These are phyloP conservation scores for Colletotrichum sp. DNA, from an alignment of 2,329 filamentous ascomycete species.

Conservation along the genomic window DNA sequence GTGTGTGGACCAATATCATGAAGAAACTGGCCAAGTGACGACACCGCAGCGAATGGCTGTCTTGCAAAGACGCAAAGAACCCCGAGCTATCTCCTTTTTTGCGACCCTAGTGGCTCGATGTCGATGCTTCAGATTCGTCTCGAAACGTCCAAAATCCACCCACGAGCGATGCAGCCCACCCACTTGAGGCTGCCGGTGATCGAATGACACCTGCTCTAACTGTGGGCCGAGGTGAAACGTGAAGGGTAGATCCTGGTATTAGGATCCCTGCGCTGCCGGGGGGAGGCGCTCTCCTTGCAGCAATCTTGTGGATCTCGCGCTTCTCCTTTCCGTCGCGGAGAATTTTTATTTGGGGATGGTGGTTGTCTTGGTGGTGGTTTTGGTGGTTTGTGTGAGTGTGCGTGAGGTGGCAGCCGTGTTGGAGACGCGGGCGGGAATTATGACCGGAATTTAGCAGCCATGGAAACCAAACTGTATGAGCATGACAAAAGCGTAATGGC, in stretches of 20 bases:
- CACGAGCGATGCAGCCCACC: not conserved
- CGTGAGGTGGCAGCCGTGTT: not conserved
- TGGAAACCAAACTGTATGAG: not conserved
- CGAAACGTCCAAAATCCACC: not conserved
- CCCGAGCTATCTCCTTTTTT: not conserved
- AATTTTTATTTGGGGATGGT: not conserved
- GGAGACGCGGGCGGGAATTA: not conserved
- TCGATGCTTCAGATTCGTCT: conserved; percentile 22
- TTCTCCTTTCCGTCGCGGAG: conserved; percentile 18
- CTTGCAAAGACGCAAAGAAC: not conserved
- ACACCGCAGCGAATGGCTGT: not conserved
- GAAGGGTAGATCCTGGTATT: not conserved
- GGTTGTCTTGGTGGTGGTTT: not conserved
- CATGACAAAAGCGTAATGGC: not conserved
- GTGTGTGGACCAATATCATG: not conserved
- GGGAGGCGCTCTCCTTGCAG: conserved; percentile 12
- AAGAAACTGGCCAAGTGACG: not conserved
- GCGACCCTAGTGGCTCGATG: conserved; percentile 3
- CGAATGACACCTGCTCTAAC: conserved; percentile 12
- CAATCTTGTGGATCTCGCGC: conserved; percentile 20
- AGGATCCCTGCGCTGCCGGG: not conserved
- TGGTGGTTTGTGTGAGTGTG: not conserved
- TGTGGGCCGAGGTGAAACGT: conserved; percentile 18
- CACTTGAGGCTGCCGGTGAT: conserved; percentile 6
- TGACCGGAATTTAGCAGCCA: not conserved